Conservation (phyloP, 2,329 filamentous ascomycete genomes). For the Aspergillus jensenii region DNA sequence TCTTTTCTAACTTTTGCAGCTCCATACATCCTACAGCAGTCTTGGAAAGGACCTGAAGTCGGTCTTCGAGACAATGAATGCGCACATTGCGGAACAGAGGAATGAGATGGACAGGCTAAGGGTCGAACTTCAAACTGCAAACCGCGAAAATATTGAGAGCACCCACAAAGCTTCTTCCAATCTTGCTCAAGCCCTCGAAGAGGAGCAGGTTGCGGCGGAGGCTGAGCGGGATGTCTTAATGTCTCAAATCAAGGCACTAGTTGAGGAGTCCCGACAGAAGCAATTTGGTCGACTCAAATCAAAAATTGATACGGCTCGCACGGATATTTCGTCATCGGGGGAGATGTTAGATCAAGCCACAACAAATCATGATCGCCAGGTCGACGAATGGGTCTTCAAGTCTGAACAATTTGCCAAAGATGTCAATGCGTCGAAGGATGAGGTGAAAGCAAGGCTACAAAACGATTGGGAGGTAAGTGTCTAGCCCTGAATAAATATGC, state of each 20-base stretch:
- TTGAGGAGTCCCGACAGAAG: constrained; percentile 70
- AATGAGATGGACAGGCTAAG: constrained; percentile 72
- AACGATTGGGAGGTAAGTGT: constrained; percentile 75
- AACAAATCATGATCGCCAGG: constrained; percentile 65
- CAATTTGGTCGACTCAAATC: constrained; percentile 71
- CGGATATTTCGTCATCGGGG: constrained; percentile 65
- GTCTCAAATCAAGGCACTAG: constrained; percentile 71
- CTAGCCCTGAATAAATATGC: background rate
- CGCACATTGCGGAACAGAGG: constrained; percentile 73
- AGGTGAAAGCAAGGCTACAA: constrained; percentile 77
- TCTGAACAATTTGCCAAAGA: constrained; percentile 69
- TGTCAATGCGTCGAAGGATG: constrained; percentile 71
- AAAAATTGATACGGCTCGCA: constrained; percentile 62
- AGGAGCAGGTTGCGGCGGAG: constrained; percentile 72
- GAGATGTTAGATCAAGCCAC: constrained; percentile 65
- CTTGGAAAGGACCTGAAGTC: constrained; percentile 83
- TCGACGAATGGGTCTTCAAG: constrained; percentile 71
- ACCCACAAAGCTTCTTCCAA: constrained; percentile 66
- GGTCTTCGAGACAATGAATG: constrained; percentile 78
- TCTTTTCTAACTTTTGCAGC: constrained; percentile 43
- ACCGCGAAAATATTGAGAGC: constrained; percentile 65
- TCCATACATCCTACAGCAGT: constrained; percentile 79
- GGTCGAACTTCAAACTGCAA: constrained; percentile 69
- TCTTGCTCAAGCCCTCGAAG: constrained; percentile 68
- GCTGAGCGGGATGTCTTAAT: constrained; percentile 74